These are phyloP conservation scores for Whalleya microplaca DNA, from an alignment of 2,329 filamentous ascomycete species.

Conservation along the genomic window DNA sequence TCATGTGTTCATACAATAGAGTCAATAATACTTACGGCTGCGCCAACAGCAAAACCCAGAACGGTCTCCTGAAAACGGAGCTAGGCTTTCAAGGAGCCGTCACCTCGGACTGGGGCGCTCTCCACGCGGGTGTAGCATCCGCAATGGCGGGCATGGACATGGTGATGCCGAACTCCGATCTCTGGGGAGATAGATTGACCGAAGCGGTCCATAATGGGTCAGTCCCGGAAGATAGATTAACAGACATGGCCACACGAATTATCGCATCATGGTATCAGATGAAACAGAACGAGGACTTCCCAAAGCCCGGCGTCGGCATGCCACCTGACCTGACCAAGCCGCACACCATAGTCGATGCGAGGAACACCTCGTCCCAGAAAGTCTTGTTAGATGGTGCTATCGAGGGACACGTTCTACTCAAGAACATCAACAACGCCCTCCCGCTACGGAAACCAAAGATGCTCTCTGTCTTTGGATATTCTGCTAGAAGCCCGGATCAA, in stretches of 20 bases:
- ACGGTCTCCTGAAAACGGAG: constrained; percentile 55
- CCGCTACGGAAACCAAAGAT: constrained; percentile 55
- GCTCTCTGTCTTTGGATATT: constrained; percentile 66
- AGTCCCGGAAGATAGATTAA: constrained; percentile 56
- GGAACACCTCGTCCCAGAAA: constrained; percentile 49
- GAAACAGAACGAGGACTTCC: constrained; percentile 53
- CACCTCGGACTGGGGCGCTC: constrained; percentile 59
- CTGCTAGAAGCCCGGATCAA: constrained; percentile 51
- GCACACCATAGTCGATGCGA: constrained; percentile 58
- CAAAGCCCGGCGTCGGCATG: constrained; percentile 55
- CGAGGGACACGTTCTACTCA: constrained; percentile 67
- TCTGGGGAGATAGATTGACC: constrained; percentile 54
- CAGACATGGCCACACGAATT: constrained; percentile 62
- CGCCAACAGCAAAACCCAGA: constrained; percentile 61
- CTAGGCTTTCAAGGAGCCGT: constrained; percentile 54
- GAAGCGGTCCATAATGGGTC: constrained; percentile 64
- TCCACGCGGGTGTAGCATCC: constrained; percentile 58
- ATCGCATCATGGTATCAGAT: constrained; percentile 61
- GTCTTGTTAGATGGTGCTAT: constrained; percentile 59
- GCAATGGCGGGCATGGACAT: constrained; percentile 57
- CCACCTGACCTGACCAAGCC: constrained; percentile 51
- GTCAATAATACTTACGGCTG: constrained; percentile 65
- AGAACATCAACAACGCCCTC: constrained; percentile 59
- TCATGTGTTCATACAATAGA: constrained; percentile 59
- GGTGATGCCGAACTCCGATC: constrained; percentile 55